These are phyloP conservation scores for Daldinia childiae DNA, from an alignment of 495 filamentous ascomycete genomes.

Conservation along the genomic window DNA sequence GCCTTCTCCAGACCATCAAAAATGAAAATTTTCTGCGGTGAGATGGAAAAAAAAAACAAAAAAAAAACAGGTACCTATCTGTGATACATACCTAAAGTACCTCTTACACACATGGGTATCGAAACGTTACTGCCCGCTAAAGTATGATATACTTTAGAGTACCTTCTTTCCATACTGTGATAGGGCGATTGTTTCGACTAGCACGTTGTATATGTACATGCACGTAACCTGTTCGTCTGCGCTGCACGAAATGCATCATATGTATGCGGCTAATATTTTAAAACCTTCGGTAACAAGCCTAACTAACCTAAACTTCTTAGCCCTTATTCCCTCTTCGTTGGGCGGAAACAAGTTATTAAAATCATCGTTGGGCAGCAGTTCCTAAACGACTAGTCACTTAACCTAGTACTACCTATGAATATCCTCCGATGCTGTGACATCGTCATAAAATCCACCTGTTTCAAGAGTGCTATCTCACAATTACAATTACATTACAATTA, in stretches of 20 bases:
- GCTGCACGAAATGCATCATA: conserved; percentile 27
- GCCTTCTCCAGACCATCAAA: conserved; percentile 32
- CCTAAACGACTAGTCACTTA: not conserved
- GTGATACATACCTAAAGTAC: not conserved
- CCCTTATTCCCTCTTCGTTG: conserved; percentile 16
- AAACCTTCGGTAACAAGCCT: conserved; percentile 26
- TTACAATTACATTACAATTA: not conserved
- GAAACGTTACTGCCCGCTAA: conserved; percentile 11
- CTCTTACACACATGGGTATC: not conserved
- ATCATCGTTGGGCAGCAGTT: conserved; percentile 10
- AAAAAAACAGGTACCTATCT: too few species aligned
- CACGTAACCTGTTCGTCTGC: conserved; percentile 25
- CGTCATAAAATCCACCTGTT: too few species aligned
- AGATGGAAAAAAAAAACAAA: conserved; percentile 13
- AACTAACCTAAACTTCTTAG: conserved; percentile 1
- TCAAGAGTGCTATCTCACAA: not conserved
- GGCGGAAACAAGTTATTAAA: conserved; percentile 10
- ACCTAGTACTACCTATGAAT: too few species aligned
- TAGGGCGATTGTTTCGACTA: not conserved
- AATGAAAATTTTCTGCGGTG: conserved; percentile 39
- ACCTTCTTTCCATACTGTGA: not conserved
- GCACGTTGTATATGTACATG: conserved; percentile 19
- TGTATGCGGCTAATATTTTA: conserved; percentile 29
- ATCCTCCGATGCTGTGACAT: too few species aligned
- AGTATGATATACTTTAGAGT: conserved; percentile 13